Base-by-base conservation (phyloP, 129 eudicot genomes). In the Chrysanthemum makinoi region DNA sequence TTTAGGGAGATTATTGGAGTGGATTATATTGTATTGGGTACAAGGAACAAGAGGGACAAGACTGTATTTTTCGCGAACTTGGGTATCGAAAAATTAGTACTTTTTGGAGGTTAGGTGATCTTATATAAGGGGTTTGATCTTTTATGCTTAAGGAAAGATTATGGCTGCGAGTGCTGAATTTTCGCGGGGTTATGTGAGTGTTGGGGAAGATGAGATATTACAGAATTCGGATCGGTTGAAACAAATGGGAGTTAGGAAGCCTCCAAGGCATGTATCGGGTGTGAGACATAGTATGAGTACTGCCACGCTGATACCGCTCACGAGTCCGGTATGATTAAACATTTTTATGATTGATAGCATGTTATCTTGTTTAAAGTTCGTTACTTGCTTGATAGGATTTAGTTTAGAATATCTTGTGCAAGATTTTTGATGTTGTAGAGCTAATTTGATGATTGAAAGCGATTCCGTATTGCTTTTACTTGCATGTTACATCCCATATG, bases 121-220 rank as follows among this genome's bases (percentile, higher is more conserved):
- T 65, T 57, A 12, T 30, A 30, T 30, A 59, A 74, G 85, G 68
- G 44, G 8, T 35, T 35, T 35, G 44, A 6, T 35, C 10, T 53
- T 64, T 65, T 62, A 83, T 87, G 82, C 70, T 62, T 57, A 76
- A 24, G 20, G 44, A 51, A 71, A 68, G 22, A 80, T 28, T 30
- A 91, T 91, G 97, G 92, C 97, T 71, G 92, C 95, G 12, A 85
- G 87, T 63, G 60, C 92, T 59, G 90, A 88, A 73, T 80, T 83
- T 69, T 81, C 95, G 7, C 88, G 82, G 19, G 68, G 83, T 47
- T 86, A 72, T 65, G 72, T 63, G 26, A 60, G 88, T 66, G 54
- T 39, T 30, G 66, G 58, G 20, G 79, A 83, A 69, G 97, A 91
- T 69, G 83, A 80, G 67, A 63, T 70, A 39, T 69, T 80, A 6